These are phyloP conservation scores for Isatis tinctoria DNA, from an alignment of 345 rosid species.

Conservation along the genomic window DNA sequence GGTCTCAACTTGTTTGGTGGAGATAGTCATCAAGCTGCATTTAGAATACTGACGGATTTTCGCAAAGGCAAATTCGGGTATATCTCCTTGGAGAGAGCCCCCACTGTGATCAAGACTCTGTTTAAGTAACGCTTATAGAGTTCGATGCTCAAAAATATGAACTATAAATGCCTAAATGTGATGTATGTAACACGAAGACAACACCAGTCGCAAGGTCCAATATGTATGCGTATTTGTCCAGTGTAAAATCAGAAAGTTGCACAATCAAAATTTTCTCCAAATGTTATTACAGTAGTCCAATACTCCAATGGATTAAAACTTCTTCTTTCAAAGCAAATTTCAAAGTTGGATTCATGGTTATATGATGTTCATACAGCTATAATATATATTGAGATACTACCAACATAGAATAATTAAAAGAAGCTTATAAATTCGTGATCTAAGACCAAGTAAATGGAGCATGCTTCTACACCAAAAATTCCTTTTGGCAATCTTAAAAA, in stretches of 20 bases:
- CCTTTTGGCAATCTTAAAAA: background rate
- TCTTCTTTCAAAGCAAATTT: background rate
- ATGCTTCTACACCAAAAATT: background rate
- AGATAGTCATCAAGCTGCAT: slow-evolving; percentile 77
- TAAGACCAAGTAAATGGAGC: background rate
- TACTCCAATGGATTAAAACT: background rate
- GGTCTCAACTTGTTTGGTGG: slow-evolving; percentile 75
- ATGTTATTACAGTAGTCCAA: background rate
- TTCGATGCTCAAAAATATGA: background rate
- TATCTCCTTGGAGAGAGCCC: slow-evolving; percentile 77
- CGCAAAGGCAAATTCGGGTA: slow-evolving; percentile 88
- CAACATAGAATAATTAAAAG: too few relatives aligned
- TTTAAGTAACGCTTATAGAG: background rate
- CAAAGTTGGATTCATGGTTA: background rate
- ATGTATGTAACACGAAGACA: slow-evolving; percentile 13
- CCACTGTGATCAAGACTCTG: slow-evolving; percentile 34
- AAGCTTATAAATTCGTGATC: too few relatives aligned
- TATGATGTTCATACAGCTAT: too few relatives aligned
- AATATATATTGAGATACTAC: too few relatives aligned
- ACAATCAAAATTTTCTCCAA: background rate
- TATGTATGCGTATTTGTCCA: background rate
- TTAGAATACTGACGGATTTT: slow-evolving; percentile 77
- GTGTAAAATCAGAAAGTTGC: slow-evolving; percentile 7
- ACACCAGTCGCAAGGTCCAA: background rate
- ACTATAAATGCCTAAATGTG: background rate